A percentile compares a stretch with the other conserved stretches of the same genome.
Evolutionary conservation across 2,329 filamentous ascomycete species (phyloP).

Genomic region (Trematosphaeria pertusa): DNA sequence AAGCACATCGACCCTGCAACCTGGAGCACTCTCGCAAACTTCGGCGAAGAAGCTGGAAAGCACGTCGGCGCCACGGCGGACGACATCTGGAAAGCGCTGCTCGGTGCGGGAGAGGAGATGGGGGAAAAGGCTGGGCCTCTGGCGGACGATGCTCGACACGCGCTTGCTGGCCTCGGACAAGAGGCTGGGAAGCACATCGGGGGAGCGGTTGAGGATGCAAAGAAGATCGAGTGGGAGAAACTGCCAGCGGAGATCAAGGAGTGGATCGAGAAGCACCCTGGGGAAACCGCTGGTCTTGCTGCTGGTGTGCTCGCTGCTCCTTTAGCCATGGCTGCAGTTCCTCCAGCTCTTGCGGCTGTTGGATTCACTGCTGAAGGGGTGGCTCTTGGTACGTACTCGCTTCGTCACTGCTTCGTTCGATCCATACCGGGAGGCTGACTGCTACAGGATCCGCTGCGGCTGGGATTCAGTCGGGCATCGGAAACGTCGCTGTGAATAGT

Average conservation of each 20-base stretch:
- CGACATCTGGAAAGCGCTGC: constrained; percentile 6
- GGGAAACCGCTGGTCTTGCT: background rate
- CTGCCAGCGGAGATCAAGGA: constrained; percentile 1
- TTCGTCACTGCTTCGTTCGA: too few relatives aligned
- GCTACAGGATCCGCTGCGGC: constrained; percentile 2
- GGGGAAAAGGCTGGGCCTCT: background rate
- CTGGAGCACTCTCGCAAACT: constrained; percentile 1
- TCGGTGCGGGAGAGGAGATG: background rate
- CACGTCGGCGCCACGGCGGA: constrained; percentile 5
- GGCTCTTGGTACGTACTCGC: background rate
- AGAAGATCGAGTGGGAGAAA: constrained; percentile 1
- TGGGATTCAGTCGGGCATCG: constrained; percentile 1
- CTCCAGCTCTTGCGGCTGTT: background rate
- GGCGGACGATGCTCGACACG: background rate
- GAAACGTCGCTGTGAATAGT: background rate
- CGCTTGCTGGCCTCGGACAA: background rate
- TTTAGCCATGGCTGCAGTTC: background rate
- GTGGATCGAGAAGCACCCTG: constrained; percentile 5
- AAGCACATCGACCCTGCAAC: background rate
- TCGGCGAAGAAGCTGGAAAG: constrained; percentile 6
- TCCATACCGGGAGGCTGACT: too few relatives aligned
- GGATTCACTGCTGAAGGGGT: background rate
- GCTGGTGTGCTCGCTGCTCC: background rate
- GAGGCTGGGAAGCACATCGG: background rate
- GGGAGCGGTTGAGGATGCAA: background rate